Conservation (phyloP, 1,284 basidiomycete genomes). For the Bjerkandera adusta region DNA sequence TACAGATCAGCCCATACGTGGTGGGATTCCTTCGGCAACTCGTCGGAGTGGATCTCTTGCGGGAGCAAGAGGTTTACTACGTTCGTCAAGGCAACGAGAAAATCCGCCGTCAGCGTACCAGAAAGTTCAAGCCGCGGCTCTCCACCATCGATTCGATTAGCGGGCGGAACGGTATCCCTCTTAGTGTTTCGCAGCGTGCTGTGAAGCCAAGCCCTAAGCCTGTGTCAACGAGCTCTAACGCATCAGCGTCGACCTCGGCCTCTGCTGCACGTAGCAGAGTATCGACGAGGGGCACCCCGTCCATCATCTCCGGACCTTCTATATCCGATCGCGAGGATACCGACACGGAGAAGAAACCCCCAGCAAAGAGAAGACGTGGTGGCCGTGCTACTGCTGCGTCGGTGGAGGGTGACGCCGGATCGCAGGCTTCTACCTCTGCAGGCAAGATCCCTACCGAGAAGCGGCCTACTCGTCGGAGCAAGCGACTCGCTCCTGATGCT, state of each 20-base stretch:
- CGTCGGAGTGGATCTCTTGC: constrained; percentile 58
- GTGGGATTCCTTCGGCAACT: constrained; percentile 54
- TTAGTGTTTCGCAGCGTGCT: not conserved
- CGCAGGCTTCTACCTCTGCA: constrained; percentile 22
- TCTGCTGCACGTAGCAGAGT: constrained; percentile 7
- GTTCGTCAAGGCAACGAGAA: constrained; percentile 40
- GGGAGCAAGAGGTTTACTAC: constrained; percentile 64
- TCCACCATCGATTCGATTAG: constrained; percentile 32
- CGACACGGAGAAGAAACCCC: constrained; percentile 4
- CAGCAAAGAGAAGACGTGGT: constrained; percentile 8
- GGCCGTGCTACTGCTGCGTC: not conserved
- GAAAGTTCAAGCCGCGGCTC: constrained; percentile 24
- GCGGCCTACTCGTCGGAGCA: constrained; percentile 21
- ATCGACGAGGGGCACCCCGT: not conserved
- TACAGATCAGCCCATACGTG: constrained; percentile 50
- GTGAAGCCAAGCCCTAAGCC: not conserved
- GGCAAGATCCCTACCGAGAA: constrained; percentile 19
- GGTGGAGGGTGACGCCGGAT: not conserved
- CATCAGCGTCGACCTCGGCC: not conserved
- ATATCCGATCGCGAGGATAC: constrained; percentile 13
- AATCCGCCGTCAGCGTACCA: constrained; percentile 19
- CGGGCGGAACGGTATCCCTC: constrained; percentile 11
- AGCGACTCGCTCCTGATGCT: constrained; percentile 35
- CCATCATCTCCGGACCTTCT: not conserved
- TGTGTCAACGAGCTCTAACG: not conserved